Base-by-base conservation (phyloP, 108 stramenopile genomes). In the Nitzschia palea region DNA sequence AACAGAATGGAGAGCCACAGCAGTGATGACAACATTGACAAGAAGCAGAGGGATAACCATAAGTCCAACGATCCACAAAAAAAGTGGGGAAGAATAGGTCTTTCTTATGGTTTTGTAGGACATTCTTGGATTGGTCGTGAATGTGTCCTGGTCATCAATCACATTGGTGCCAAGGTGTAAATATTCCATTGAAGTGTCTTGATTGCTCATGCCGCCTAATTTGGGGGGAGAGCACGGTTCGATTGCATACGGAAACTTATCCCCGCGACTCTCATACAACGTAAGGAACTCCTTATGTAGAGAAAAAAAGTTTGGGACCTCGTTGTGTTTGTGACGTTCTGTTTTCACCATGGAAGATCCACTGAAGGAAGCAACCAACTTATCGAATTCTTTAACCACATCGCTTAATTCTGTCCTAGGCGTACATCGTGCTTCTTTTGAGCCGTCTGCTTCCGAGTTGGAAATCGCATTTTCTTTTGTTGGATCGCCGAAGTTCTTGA, bases 31-130 rank as follows among this genome's bases (percentile, higher is more conserved):
- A 42, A 80, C 29, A 18, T 43, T 65, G 4, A 47, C 43, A 14
- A 76, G 18, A 17, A 77, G n/a, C 14, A 80, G 20, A 18, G 80
- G 80, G 4, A 56, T 66, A 4, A 67, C 61, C 28, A 80, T 80
- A 15, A 76, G 33, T 12, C 34, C 45, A 8, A 55, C 51, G 31
- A 80, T 73, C 71, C 75, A 80, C 10, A 69, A 34, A 58, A 80
- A 80, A 26, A 80, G 57, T 2, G 80, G 67, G 33, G 80, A 77
- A 12, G 10, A 30, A 37, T 35, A 43, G 8, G 37, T 10, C 29
- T 14, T 14, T 31, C 55, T 31, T 55, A 4, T 6, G 25, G 4
- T 22, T 15, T 55, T 14, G 12, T 14, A 29, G 28, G 14, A 30
- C 26, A 17, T 55, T 26, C 6, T 4, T 5, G 28, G 6, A 26